Evolutionary conservation across 768 basidiomycete genomes (phyloP), one percentile per base, ranked within the genome.

Genomic region (Psilocybe sp.): DNA sequence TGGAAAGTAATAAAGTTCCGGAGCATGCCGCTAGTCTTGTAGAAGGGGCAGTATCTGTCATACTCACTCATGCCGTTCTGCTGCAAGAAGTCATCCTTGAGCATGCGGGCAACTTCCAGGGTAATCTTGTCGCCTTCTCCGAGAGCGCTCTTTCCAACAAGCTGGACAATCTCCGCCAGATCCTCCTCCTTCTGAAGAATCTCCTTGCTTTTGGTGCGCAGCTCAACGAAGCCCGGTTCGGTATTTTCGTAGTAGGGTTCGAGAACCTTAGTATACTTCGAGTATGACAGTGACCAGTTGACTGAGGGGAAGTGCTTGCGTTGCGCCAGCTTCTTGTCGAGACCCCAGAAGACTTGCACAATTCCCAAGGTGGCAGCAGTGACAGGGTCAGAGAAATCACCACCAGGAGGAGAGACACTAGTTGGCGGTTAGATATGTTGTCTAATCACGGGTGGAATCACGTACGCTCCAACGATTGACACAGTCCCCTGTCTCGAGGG

Each of bases 301-400:
- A 99, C 96, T n/a, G 95, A 97, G 1, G 97, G 97, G 80, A 99
- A 99, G 67, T 99, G 95, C 69, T 99, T 98, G 55, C 96, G 82
- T 67, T 98, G 97, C 2, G 97, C 97, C 51, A 98, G 84, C 66
- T 96, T 94, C 84, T 99, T 99, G 74, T 98, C 97, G 20, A 99
- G 82, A 68, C 97, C 97, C 97, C 97, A 99, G 82, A 99, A 99
- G 57, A 98, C 97, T 64, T 98, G 97, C 9, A 99, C 97, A 64
- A 99, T 99, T 76, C 94, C 84, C 49, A 99, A 88, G 3, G 97
- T 99, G 33, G 97, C 92, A 40, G 94, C 86, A 7, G 96, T 98
- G 52, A 99, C 97, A 33, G 97, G 97, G 69, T 99, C 97, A 10
- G 97, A 97, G 72, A 98, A 98, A 65, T 99, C 97, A 69, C 97